phyloP scores from a whole-genome alignment of 345 rosid genomes.

The Hibiscus trionum region DNA sequence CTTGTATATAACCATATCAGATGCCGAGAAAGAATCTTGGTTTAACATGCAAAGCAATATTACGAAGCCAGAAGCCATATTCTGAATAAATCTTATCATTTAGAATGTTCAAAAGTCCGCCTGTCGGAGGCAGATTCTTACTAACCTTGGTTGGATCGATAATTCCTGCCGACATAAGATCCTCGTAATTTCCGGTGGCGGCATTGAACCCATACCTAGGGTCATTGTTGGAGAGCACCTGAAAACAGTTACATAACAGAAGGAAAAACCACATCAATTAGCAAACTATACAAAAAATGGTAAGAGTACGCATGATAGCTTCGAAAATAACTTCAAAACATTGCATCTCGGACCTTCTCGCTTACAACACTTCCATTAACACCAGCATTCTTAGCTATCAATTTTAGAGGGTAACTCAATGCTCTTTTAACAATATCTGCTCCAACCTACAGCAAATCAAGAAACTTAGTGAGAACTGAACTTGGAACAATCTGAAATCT shows the following conservation, averaged over 20 bases:
- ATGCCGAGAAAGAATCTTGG: background rate
- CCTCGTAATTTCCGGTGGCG: conserved; percentile 89
- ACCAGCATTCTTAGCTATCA: conserved; percentile 94
- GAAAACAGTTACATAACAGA: background rate
- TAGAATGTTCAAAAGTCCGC: no score
- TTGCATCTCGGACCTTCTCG: conserved; percentile 49
- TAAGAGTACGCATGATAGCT: background rate
- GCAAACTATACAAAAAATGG: background rate
- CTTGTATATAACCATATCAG: background rate
- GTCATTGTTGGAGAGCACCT: conserved; percentile 75
- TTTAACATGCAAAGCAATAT: background rate
- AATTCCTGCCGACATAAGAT: conserved; percentile 92
- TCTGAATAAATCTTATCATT: background rate
- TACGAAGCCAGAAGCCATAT: background rate
- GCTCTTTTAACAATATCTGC: conserved; percentile 93
- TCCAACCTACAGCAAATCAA: conserved; percentile 55
- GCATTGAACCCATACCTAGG: conserved; percentile 77
- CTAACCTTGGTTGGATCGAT: conserved; percentile 91
- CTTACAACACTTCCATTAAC: conserved; percentile 94
- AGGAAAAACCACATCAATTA: background rate
- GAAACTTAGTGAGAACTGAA: background rate
- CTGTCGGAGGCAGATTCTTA: background rate
- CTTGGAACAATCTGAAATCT: background rate
- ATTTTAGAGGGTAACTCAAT: conserved; percentile 75
- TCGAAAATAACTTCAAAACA: background rate